phyloP scores from a whole-genome alignment of 2,329 filamentous ascomycete species.

The Eutypella sp. region DNA sequence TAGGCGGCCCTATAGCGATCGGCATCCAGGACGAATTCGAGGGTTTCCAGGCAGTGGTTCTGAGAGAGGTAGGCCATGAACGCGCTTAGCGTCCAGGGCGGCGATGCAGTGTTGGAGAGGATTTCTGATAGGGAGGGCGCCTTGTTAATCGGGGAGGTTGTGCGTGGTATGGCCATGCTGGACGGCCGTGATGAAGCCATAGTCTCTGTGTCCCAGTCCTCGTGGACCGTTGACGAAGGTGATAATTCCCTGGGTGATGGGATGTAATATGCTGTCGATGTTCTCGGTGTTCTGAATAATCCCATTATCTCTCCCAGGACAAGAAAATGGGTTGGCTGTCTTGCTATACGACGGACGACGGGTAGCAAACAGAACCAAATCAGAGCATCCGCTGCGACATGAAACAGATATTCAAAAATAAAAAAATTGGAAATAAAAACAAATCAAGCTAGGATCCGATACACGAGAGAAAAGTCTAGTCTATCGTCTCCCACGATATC shows the following conservation, averaged over 20 bases:
- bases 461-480: no score
- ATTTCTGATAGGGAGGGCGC: constrained; percentile 79
- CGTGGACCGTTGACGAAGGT: constrained; percentile 40
- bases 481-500: no score
- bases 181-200: constrained; percentile 45
- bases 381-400: constrained; percentile 16
- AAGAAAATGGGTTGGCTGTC: constrained; percentile 15
- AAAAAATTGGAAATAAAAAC: no score
- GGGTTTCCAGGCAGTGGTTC: constrained; percentile 92
- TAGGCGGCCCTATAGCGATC: constrained; percentile 70
- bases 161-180: constrained; percentile 40
- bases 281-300: constrained; percentile 40
- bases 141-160: constrained; percentile 34
- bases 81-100: constrained; percentile 84
- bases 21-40: constrained; percentile 95
- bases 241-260: constrained; percentile 38
- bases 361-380: constrained; percentile 22
- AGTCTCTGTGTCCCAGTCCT: constrained; percentile 38
- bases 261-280: constrained; percentile 39
- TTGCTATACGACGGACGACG: constrained; percentile 16
- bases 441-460: constrained; percentile 17
- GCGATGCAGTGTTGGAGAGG: constrained; percentile 75
- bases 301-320: constrained; percentile 35
- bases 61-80: constrained; percentile 97
- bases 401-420: no score